Percentiles rank a stretch among this genome's conserved stretches.
These are phyloP conservation scores for Naegleria lovaniensis DNA, from an alignment of 208 protist genomes.

Conservation along the genomic window DNA sequence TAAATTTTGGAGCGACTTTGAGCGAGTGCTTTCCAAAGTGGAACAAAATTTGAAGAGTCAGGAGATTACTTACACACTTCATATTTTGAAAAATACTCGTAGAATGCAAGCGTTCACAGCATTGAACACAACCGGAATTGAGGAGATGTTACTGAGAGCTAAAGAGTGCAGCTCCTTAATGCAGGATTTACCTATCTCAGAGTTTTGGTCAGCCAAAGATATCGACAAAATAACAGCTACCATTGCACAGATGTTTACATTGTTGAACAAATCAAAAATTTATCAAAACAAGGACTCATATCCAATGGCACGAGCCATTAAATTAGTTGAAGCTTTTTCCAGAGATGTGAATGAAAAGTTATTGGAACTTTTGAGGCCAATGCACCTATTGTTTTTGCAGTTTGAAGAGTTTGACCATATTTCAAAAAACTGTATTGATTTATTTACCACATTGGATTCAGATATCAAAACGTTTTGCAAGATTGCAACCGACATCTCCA, in stretches of 20 bases:
- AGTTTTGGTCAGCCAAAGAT: constrained; percentile 50
- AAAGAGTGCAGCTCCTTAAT: constrained; percentile 46
- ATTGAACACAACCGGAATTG: neutral
- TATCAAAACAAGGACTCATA: neutral
- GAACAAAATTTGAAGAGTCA: neutral
- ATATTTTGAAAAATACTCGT: neutral
- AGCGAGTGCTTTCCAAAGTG: constrained; percentile 13
- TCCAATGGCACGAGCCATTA: neutral
- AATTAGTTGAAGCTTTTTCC: constrained; percentile 47
- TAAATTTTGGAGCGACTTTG: constrained; percentile 20
- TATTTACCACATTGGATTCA: constrained; percentile 55
- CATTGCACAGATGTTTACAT: constrained; percentile 49
- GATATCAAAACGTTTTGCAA: constrained; percentile 31
- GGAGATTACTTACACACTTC: neutral
- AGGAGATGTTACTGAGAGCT: neutral
- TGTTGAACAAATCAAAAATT: constrained; percentile 36
- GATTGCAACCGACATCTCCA: neutral
- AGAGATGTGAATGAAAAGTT: constrained; percentile 48
- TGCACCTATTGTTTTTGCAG: constrained; percentile 46
- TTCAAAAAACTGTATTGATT: constrained; percentile 33
- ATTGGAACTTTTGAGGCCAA: constrained; percentile 41
- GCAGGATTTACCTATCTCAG: constrained; percentile 64
- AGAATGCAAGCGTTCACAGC: neutral
- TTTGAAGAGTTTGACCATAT: constrained; percentile 55
- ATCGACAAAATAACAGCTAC: constrained; percentile 46